Evolutionary conservation across 768 basidiomycete species (phyloP).

Genomic region (Grammothele lineata): DNA sequence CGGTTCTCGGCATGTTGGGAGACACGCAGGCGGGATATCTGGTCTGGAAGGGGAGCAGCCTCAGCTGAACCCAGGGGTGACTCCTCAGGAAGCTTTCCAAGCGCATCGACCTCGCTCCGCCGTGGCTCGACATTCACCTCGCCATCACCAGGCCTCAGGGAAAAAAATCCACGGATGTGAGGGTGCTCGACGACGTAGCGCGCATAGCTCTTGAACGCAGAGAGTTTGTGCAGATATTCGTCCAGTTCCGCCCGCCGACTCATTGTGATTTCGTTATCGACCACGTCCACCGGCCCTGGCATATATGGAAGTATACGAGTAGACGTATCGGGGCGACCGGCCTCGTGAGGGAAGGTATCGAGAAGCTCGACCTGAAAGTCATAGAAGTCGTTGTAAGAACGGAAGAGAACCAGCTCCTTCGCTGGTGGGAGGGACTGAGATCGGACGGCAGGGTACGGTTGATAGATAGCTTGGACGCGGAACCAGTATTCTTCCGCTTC

Average conservation of each 20-base stretch:
- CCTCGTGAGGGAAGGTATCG: constrained; percentile 85
- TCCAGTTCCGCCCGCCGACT: constrained; percentile 80
- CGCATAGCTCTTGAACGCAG: constrained; percentile 65
- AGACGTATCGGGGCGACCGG: constrained; percentile 66
- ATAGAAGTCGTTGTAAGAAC: constrained; percentile 97
- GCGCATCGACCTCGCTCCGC: constrained; percentile 51
- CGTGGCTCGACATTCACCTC: constrained; percentile 63
- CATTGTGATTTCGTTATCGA: constrained; percentile 81
- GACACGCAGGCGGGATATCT: constrained; percentile 45
- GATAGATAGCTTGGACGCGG: constrained; percentile 84
- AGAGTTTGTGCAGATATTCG: constrained; percentile 80
- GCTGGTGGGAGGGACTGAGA: constrained; percentile 56
- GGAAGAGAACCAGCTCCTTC: constrained; percentile 82
- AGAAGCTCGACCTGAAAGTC: constrained; percentile 92
- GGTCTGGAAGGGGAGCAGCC: constrained; percentile 39
- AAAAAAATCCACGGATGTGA: constrained; percentile 79
- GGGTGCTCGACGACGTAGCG: constrained; percentile 79
- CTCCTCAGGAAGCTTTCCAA: constrained; percentile 28
- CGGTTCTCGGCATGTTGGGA: constrained; percentile 39
- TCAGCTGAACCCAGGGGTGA: constrained; percentile 21
- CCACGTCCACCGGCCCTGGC: constrained; percentile 88
- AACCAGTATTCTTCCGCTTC: constrained; percentile 99
- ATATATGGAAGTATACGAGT: constrained; percentile 89
- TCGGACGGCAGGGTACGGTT: constrained; percentile 68
- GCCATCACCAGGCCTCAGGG: constrained; percentile 82